These are phyloP conservation scores for Westerdykella sp. DNA, from an alignment of 2,329 filamentous ascomycete genomes.

Conservation along the genomic window DNA sequence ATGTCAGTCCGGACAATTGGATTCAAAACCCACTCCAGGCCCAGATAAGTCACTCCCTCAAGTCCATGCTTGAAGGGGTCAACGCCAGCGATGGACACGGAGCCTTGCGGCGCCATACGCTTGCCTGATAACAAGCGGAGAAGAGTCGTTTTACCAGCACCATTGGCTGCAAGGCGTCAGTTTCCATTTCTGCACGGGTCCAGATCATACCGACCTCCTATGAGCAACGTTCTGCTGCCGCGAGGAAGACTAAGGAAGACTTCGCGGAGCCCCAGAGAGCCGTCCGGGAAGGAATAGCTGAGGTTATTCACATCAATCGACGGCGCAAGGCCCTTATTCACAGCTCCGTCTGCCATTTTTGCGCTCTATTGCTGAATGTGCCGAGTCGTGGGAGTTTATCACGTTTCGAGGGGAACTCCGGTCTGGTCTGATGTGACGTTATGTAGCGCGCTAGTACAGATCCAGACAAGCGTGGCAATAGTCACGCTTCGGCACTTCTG, in stretches of 20 bases:
- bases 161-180: conserved; percentile 58
- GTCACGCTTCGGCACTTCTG: neutral
- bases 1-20: conserved; percentile 94
- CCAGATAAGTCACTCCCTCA: conserved; percentile 93
- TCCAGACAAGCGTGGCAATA: neutral
- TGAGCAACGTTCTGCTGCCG: conserved; percentile 79
- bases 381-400: neutral
- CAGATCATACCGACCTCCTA: conserved; percentile 57
- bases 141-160: conserved; percentile 93
- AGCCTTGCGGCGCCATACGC: conserved; percentile 72
- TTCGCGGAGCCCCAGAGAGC: conserved; percentile 68
- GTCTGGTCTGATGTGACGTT: neutral
- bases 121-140: conserved; percentile 92
- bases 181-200: conserved; percentile 7
- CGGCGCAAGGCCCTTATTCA: conserved; percentile 37
- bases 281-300: conserved; percentile 84
- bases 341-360: conserved; percentile 18
- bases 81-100: conserved; percentile 71
- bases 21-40: conserved; percentile 96
- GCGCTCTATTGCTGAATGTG: neutral
- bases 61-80: conserved; percentile 89
- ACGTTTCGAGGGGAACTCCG: neutral
- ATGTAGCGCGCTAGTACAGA: neutral
- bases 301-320: conserved; percentile 69
- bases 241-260: conserved; percentile 72